Evolutionary conservation across 345 rosid species (phyloP).

Genomic region (Sonneratia caseolaris): DNA sequence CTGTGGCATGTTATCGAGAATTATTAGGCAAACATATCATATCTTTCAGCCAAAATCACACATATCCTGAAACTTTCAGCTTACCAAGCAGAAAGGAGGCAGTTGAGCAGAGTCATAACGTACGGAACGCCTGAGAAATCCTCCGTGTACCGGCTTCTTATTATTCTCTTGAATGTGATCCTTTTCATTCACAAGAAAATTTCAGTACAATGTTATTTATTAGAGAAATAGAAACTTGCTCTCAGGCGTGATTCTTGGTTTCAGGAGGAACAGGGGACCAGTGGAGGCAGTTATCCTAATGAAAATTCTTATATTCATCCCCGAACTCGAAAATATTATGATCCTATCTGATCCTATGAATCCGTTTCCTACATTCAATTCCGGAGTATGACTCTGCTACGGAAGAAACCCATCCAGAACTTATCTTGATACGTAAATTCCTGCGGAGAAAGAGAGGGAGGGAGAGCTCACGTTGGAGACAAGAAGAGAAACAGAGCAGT

Average conservation of each 20-base stretch:
- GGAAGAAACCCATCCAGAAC: background rate
- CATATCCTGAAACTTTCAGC: background rate
- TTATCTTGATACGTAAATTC: background rate
- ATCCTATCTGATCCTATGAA: too few species aligned
- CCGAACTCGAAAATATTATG: too few species aligned
- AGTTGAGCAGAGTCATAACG: conserved; percentile 89
- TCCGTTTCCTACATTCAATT: too few species aligned
- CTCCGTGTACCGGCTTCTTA: conserved; percentile 58
- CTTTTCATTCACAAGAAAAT: conserved; percentile 18
- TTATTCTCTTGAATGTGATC: conserved; percentile 82
- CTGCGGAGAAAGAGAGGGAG: background rate
- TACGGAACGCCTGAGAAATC: conserved; percentile 97
- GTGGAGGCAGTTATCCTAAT: too few species aligned
- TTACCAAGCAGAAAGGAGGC: conserved; percentile 97
- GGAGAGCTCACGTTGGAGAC: conserved; percentile 59
- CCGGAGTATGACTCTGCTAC: too few species aligned
- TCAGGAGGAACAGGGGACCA: too few species aligned
- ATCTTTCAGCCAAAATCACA: background rate
- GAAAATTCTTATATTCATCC: too few species aligned
- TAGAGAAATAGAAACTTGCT: background rate
- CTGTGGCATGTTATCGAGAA: too few species aligned
- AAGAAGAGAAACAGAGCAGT: conserved; percentile 92
- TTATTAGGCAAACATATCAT: too few species aligned
- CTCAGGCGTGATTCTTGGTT: too few species aligned
- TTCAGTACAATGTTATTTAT: background rate